Conservation (phyloP, 2,329 filamentous ascomycete genomes). For the Penicillium freii region DNA sequence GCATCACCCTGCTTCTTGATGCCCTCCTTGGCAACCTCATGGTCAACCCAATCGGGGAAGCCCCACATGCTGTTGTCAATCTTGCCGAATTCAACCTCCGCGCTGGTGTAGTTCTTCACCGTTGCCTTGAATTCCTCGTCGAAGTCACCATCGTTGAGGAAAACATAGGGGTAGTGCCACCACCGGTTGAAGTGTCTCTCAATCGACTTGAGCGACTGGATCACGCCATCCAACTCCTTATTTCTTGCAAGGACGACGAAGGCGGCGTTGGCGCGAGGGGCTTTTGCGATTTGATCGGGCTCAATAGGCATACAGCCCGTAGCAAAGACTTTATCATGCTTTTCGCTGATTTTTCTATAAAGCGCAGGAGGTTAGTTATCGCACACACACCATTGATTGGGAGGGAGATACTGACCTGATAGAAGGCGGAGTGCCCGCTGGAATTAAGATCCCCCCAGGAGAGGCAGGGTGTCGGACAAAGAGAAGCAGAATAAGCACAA, state of each 20-base stretch:
- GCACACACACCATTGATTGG: neutral
- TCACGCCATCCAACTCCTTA: constrained; percentile 91
- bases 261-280: constrained; percentile 82
- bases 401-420: constrained; percentile 67
- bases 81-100: constrained; percentile 85
- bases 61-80: constrained; percentile 92
- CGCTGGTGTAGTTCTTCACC: constrained; percentile 85
- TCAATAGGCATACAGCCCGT: constrained; percentile 78
- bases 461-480: constrained; percentile 85
- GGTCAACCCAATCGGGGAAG: constrained; percentile 93
- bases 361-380: constrained; percentile 17
- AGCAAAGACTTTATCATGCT: constrained; percentile 94
- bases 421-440: constrained; percentile 79
- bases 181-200: constrained; percentile 98
- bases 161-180: constrained; percentile 98
- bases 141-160: constrained; percentile 96
- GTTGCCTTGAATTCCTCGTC: constrained; percentile 89
- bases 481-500: constrained; percentile 85
- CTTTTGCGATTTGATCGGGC: constrained; percentile 54
- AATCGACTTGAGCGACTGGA: constrained; percentile 96
- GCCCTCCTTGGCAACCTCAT: constrained; percentile 89
- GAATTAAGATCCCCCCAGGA: constrained; percentile 78
- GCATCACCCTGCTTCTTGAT: constrained; percentile 95
- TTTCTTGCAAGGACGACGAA: constrained; percentile 95
- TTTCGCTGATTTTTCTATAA: constrained; percentile 87